Evolutionary conservation across 371 early-diverging fungal species (phyloP), one percentile per base, ranked within the genome.

Genomic region (Mortierella sp.): DNA sequence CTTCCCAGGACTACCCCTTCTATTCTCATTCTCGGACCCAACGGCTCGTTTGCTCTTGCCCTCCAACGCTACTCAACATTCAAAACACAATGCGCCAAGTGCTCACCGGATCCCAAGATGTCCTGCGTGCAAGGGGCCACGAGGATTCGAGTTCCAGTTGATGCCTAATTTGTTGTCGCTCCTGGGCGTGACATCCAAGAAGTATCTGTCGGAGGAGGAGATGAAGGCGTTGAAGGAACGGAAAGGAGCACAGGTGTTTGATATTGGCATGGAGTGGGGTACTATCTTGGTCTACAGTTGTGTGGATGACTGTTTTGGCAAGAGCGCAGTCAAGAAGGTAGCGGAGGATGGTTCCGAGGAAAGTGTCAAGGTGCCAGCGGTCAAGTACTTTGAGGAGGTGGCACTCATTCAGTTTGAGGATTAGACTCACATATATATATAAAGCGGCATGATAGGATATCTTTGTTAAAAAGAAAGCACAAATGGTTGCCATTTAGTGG

Each of bases 191-290:
- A 77, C 86, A 0, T 86, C 90, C 26, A 80, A 75, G 67, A 68
- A 69, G 52, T 71, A 80, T 53, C 40, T 73, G 40, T 80, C 76
- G 10, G 71, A 64, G 22, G 86, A 86, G 19, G 85, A 84, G 22
- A 64, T 74, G 44, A 53, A 74, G 24, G 73, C 64, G 0, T 52
- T 71, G 55, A 73, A 88, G 58, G 78, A 74, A 37, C 83, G 77
- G 66, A 87, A 81, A 70, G 86, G 78, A 34, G 85, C 90, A 26
- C 88, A 91, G 63, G 85, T 87, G 64, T 88, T 93, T 86, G 91
- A 91, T 76, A 79, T 89, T 47, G 98, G 98, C 14, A 93, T 97
- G 93, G 98, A 98, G 74, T 98, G 95, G 89, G 98, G 98, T 24
- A 96, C 98, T 0, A 86, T 97, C 19, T 71, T 97, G 77, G 90